A percentile compares a stretch with the other conserved stretches of the same genome.
phyloP scores from a whole-genome alignment of 2,329 filamentous ascomycete species.

The Grosmannia huntii region DNA sequence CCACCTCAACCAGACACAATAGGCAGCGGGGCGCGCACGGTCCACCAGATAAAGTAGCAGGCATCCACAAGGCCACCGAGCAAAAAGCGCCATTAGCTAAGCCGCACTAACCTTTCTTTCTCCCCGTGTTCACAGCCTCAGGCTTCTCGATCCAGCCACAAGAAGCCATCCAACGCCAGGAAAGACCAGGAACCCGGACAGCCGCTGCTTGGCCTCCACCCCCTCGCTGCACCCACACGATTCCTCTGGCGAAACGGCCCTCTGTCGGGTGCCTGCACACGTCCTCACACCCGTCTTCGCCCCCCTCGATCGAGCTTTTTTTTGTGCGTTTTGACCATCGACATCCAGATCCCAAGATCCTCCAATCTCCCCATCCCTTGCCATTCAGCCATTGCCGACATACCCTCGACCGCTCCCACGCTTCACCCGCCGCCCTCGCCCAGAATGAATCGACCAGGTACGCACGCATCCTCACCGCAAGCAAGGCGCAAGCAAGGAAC shows the following conservation, averaged over 20 bases:
- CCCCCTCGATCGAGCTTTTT: background rate
- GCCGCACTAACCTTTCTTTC: background rate
- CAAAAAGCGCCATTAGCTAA: background rate
- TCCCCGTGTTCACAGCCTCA: background rate
- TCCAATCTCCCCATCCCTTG: too few relatives aligned
- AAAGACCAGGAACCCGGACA: background rate
- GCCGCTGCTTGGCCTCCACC: background rate
- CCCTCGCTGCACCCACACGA: background rate
- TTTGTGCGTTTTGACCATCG: background rate
- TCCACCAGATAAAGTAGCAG: background rate
- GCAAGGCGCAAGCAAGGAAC: too few relatives aligned
- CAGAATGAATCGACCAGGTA: slow-evolving; percentile 51
- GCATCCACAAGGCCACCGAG: background rate
- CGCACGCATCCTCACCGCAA: slow-evolving; percentile 9
- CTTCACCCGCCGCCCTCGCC: slow-evolving; percentile 6
- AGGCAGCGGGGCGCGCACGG: background rate
- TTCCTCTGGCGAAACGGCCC: background rate
- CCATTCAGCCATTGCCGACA: background rate
- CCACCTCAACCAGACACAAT: too few relatives aligned
- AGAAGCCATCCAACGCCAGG: background rate
- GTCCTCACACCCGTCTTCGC: background rate
- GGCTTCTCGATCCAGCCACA: background rate
- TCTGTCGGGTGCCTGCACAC: background rate
- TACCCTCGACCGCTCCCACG: background rate
- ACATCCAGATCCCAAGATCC: background rate